Conservation (phyloP, 305 asterid species). For the Withania somnifera region DNA sequence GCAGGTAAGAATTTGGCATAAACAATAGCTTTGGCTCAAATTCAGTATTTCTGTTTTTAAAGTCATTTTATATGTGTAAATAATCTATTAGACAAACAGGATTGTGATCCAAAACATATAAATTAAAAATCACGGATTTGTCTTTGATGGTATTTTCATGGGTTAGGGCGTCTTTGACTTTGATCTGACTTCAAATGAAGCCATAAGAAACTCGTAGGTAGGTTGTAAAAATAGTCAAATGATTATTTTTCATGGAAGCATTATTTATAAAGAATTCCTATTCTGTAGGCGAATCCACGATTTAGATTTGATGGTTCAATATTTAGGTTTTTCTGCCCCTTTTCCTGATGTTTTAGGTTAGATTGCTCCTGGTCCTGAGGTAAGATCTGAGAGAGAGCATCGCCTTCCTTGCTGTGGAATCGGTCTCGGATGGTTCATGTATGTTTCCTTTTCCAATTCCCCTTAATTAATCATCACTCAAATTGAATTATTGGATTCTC, state of each 20-base stretch:
- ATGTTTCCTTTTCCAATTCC: constrained; percentile 1
- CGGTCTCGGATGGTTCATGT: constrained; percentile 72
- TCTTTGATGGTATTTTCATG: neutral
- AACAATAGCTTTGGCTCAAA: neutral
- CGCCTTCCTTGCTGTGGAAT: constrained; percentile 73
- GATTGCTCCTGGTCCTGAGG: constrained; percentile 28
- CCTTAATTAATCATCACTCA: neutral
- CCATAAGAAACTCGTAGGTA: neutral
- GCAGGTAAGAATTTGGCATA: neutral
- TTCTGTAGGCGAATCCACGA: neutral
- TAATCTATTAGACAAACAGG: too few relatives aligned
- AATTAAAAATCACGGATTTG: neutral
- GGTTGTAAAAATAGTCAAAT: neutral
- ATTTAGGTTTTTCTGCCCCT: neutral
- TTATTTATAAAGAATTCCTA: neutral
- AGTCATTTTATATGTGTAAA: too few relatives aligned
- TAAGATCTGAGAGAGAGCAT: constrained; percentile 41
- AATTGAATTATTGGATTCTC: neutral
- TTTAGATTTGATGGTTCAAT: neutral
- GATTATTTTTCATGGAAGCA: neutral
- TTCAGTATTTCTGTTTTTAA: neutral
- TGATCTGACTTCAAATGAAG: neutral
- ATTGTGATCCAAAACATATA: neutral
- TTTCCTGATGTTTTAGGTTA: neutral
- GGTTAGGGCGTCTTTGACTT: neutral